phyloP scores from a whole-genome alignment of 2,329 filamentous ascomycete species.

The Ambrosiella beaveri region DNA sequence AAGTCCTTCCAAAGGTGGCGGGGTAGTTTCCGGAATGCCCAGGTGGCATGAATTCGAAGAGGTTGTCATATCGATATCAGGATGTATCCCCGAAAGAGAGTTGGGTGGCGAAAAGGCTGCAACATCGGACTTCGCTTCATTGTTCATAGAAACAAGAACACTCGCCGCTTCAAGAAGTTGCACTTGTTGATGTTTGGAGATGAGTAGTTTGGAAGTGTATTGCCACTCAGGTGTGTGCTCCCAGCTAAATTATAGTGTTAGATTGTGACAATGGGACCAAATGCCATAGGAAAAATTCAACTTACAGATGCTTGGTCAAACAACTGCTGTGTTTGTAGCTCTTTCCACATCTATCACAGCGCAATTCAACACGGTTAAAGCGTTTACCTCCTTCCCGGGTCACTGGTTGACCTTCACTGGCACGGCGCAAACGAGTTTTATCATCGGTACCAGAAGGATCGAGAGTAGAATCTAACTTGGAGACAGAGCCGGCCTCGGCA shows the following conservation, averaged over 20 bases:
- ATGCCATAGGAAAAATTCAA: conserved; percentile 21
- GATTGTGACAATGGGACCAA: background rate
- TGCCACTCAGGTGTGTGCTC: conserved; percentile 98
- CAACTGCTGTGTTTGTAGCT: conserved; percentile 99
- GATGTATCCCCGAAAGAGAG: conserved; percentile 25
- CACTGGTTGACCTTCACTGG: conserved; percentile 76
- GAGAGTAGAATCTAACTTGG: conserved; percentile 16
- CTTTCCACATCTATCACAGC: conserved; percentile 96
- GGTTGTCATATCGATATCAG: conserved; percentile 38
- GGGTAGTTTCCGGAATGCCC: conserved; percentile 30
- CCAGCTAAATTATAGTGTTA: conserved; percentile 50
- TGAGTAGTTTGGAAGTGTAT: conserved; percentile 88
- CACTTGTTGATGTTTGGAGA: conserved; percentile 98
- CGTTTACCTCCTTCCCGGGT: conserved; percentile 71
- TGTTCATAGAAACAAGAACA: conserved; percentile 85
- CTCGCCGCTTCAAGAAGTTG: conserved; percentile 92
- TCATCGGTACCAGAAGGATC: conserved; percentile 22
- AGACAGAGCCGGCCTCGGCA: conserved; percentile 46
- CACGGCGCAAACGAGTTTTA: conserved; percentile 37
- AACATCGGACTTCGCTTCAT: conserved; percentile 24
- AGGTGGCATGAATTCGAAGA: too few species aligned
- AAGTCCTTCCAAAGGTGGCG: conserved; percentile 55
- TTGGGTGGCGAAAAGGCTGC: conserved; percentile 44
- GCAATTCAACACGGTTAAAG: conserved; percentile 66
- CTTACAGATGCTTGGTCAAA: conserved; percentile 99